Evolutionary conservation across 163 green algal genomes (phyloP).

Genomic region (Chlamydomonas reinhardtii): DNA sequence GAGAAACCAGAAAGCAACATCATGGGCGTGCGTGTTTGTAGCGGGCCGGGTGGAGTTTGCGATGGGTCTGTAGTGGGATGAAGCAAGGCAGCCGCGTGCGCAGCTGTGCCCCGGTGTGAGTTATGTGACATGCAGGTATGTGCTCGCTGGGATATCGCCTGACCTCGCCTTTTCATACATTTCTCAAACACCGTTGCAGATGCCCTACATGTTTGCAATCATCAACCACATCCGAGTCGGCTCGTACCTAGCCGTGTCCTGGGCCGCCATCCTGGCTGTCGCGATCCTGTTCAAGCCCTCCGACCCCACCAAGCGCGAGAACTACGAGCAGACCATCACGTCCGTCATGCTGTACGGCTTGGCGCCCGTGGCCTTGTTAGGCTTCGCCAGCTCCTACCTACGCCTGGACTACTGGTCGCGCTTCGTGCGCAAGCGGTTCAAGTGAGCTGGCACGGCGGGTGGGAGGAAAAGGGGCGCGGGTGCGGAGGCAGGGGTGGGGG

Average conservation of each 20-base stretch:
- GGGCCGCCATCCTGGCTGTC: constrained; percentile 30
- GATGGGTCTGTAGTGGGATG: too few relatives aligned
- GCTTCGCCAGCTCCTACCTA: constrained; percentile 26
- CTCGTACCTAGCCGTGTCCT: constrained; percentile 37
- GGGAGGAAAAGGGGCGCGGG: too few relatives aligned
- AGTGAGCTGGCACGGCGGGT: neutral
- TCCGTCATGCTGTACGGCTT: constrained; percentile 41
- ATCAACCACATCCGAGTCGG: constrained; percentile 54
- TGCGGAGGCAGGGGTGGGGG: too few relatives aligned
- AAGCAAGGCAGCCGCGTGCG: too few relatives aligned
- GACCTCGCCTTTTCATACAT: too few relatives aligned
- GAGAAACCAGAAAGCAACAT: neutral
- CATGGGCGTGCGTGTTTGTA: neutral
- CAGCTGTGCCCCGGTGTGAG: too few relatives aligned
- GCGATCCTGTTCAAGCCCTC: constrained; percentile 45
- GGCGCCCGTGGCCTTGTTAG: constrained; percentile 29
- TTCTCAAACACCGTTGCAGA: constrained; percentile 22
- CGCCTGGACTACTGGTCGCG: constrained; percentile 14
- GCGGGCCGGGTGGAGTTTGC: neutral
- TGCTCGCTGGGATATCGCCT: too few relatives aligned
- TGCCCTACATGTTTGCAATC: constrained; percentile 46
- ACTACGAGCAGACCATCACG: constrained; percentile 36
- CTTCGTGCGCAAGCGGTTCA: constrained; percentile 40
- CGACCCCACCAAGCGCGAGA: too few relatives aligned
- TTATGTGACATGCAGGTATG: too few relatives aligned